Conservation (phyloP, 2,329 filamentous ascomycete genomes). For the Alternaria hordeiaustralica region DNA sequence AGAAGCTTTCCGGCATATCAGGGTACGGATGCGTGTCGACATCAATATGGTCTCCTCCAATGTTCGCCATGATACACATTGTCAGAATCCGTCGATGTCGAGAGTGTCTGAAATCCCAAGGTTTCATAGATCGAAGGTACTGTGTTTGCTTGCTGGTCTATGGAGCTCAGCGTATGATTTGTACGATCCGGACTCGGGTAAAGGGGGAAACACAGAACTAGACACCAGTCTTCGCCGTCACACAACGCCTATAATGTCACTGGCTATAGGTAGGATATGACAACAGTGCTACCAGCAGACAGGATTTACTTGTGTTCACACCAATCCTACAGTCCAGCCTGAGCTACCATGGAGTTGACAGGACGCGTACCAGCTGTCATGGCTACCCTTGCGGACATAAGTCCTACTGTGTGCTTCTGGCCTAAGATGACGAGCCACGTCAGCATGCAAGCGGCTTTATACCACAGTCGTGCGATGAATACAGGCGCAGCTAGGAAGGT, state of each 20-base stretch:
- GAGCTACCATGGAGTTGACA: not conserved
- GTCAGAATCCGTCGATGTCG: not conserved
- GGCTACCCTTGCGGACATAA: not conserved
- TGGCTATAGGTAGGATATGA: not conserved
- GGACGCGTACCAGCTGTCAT: not conserved
- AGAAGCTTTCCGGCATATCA: not conserved
- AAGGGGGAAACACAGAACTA: not conserved
- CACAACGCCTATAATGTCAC: slow-evolving; percentile 4
- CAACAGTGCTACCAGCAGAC: not conserved
- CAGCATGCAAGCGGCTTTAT: not conserved
- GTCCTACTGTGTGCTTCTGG: not conserved
- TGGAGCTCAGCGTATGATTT: not conserved
- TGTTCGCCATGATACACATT: not conserved
- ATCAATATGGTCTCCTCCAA: not conserved
- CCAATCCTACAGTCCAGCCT: not conserved
- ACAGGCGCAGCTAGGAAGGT: too few relatives aligned
- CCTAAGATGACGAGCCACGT: not conserved
- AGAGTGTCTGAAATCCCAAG: not conserved
- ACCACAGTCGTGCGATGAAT: not conserved
- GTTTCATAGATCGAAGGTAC: not conserved
- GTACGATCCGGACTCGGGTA: not conserved
- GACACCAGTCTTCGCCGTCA: not conserved
- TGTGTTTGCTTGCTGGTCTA: not conserved
- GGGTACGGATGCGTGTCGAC: slow-evolving; percentile 2
- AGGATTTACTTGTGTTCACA: slow-evolving; percentile 4